Evolutionary conservation across 1,284 basidiomycete species (phyloP), one percentile per base, ranked within the genome.

Genomic region (Clitocybe nebularis): DNA sequence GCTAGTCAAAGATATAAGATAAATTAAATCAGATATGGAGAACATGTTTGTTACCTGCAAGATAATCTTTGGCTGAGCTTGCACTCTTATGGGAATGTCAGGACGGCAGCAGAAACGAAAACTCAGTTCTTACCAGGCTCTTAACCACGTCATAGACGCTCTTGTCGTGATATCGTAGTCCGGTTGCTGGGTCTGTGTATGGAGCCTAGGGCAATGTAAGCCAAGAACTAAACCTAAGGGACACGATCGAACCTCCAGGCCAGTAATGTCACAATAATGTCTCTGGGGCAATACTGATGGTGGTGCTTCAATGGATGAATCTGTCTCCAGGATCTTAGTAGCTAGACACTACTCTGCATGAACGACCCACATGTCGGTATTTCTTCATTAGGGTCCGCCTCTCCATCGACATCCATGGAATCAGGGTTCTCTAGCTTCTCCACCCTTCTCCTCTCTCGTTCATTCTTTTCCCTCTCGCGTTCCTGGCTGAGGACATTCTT

Each of bases 251-350:
- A 85, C 88, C 62, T 90, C 84, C 4, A 93, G 68, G 0, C 90
- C 89, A 0, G 90, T 93, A 4, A 93, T 88, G 61, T 93, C 90
- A 55, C 90, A 93, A 49, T 88, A 90, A 50, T 84, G 81, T 49
- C 79, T 76, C 40, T 81, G 81, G 2, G 90, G 90, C 4, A 88
- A 66, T 1, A 93, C 60, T 10, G 85, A 90, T 0, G 89, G 90
- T 0, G 90, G 88, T 5, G 90, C 89, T 56, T 93, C 90, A 36
- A 93, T 89, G 1, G 83, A 85, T 0, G 78, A 75, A 53, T 92
- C 89, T 92, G 52, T 32, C 33, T 24, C 11, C n/a, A 8, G 38
- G n/a, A 26, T 13, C 29, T 43, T n/a, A 39, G 20, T 22, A 7
- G 20, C 24, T 8, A 1, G 16, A 24, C 21, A 35, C 19, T 8